Evolutionary conservation across 768 basidiomycete genomes (phyloP), one percentile per base, ranked within the genome.

Genomic region (Lanmaoa rubissima): DNA sequence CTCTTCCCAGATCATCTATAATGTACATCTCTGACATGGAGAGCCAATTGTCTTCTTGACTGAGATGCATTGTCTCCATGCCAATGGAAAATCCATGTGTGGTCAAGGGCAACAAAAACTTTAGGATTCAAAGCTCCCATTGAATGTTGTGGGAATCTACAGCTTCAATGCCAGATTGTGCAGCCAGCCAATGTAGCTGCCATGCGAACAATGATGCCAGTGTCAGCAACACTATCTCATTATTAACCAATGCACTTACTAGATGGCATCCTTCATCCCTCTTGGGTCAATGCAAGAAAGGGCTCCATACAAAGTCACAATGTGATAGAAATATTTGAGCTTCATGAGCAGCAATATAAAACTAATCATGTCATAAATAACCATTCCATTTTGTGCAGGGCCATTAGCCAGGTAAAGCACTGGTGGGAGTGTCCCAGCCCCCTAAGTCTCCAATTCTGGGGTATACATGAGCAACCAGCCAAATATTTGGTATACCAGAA

Each of bases 51-150:
- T 24, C 21, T 24, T 24, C 21, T 24, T 24, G 21, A 24, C 21
- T 24, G 21, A 24, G 21, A 24, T 24, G 21, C 21, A 24, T 43
- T 1, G 34, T 51, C 26, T 47, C 48, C 0, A 28, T 39, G 2
- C 52, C 52, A 5, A 58, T 54, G 1, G 48, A 50, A 13, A 61
- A n/a, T 46, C 52, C 52, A 61, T 0, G 14, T 0, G 17, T 45
- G 12, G 3, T 19, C 39, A 0, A 49, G 60, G 32, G 50, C 39
- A 0, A 61, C 39, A 2, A 46, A 58, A 2, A 61, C 56, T 0
- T 47, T 46, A 1, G 60, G 57, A 0, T 58, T 8, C 58, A 57
- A 10, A 58, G 44, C 39, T 61, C 60, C 38, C 48, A 61, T 61
- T 61, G 44, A 49, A 60, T 0, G 59, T 44, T 0, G 43, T 53